These are phyloP conservation scores for Cyclostephanos invisitatus DNA, from an alignment of 108 stramenopile species.

Conservation along the genomic window DNA sequence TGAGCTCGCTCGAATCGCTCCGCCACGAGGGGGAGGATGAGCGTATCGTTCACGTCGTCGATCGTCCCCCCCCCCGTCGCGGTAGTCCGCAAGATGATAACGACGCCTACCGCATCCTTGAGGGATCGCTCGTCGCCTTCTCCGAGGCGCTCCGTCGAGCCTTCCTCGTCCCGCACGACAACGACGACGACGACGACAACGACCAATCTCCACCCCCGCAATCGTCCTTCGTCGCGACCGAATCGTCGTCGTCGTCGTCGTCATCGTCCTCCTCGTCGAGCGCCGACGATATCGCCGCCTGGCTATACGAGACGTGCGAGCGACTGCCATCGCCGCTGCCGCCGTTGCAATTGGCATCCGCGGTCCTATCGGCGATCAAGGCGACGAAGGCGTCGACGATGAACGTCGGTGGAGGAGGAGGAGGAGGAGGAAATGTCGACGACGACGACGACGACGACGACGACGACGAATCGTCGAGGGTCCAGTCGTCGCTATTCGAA, in stretches of 20 bases:
- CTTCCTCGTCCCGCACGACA: neutral
- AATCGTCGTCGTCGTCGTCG: constrained; percentile 1
- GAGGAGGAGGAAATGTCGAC: neutral
- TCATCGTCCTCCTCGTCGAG: neutral
- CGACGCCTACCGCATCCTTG: too few relatives aligned
- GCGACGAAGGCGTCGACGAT: too few relatives aligned
- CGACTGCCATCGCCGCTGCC: constrained; percentile 28
- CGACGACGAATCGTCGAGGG: constrained; percentile 16
- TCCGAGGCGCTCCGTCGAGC: neutral
- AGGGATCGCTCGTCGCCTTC: neutral
- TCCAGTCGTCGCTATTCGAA: constrained; percentile 35
- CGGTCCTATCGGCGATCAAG: constrained; percentile 15
- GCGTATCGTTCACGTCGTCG: neutral
- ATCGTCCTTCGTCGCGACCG: neutral
- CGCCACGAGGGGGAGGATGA: neutral
- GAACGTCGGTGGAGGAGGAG: neutral
- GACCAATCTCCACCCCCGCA: neutral
- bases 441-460: neutral
- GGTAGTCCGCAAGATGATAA: neutral
- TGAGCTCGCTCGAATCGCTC: constrained; percentile 5
- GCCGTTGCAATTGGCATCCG: constrained; percentile 18
- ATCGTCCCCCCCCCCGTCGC: neutral
- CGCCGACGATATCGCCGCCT: neutral
- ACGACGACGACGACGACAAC: too few relatives aligned
- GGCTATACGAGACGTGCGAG: constrained; percentile 32